Evolutionary conservation across 768 basidiomycete genomes (phyloP).

Genomic region (Myochromella boudieri): DNA sequence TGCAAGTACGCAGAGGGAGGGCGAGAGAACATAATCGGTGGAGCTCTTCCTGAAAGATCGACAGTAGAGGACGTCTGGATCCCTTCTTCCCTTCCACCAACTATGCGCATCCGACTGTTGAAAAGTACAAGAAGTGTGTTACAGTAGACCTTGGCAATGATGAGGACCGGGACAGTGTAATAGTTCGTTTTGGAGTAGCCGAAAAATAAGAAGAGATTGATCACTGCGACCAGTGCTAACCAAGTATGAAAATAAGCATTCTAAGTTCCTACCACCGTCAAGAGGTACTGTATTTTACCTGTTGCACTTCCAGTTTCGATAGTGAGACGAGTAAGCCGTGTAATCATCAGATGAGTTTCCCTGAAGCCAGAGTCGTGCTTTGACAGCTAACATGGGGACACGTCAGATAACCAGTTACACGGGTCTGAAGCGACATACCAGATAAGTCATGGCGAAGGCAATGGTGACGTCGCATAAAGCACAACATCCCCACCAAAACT

Average conservation of each 20-base stretch:
- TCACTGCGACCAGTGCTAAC: conserved; percentile 26
- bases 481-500: conserved; percentile 25
- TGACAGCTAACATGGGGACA: conserved; percentile 14
- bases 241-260: neutral
- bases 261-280: too few relatives aligned
- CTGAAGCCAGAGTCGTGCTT: conserved; percentile 22
- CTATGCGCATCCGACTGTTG: conserved; percentile 26
- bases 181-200: conserved; percentile 24
- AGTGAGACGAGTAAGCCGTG: conserved; percentile 23
- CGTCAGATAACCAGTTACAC: neutral
- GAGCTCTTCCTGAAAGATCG: conserved; percentile 6
- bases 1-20: conserved; percentile 15
- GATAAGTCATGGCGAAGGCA: conserved; percentile 25
- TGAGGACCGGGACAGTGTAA: conserved; percentile 22
- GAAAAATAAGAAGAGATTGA: conserved; percentile 26
- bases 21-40: conserved; percentile 6
- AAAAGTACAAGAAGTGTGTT: conserved; percentile 29
- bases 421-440: conserved; percentile 19
- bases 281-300: conserved; percentile 15
- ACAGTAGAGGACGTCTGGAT: neutral
- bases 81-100: conserved; percentile 20
- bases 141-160: conserved; percentile 29
- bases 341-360: conserved; percentile 22
- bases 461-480: conserved; percentile 28
- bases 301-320: conserved; percentile 28